Percentiles rank a stretch among this genome's conserved stretches.
Conservation (phyloP, 1,139 yeast species). For the Casaregolazyma lundiana region DNA sequence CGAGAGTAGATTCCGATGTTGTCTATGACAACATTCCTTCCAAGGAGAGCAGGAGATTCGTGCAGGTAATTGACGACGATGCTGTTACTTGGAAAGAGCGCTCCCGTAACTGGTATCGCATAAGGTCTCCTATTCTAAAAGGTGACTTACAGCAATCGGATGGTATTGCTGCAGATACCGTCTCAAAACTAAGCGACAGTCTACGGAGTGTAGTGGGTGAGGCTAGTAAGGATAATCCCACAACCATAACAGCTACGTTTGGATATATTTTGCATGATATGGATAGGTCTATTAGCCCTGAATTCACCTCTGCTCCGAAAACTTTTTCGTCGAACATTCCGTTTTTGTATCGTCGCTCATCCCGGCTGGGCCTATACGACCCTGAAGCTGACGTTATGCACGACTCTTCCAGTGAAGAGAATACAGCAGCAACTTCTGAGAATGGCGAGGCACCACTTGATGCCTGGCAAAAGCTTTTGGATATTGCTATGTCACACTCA, state of each 20-base stretch:
- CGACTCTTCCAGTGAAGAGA: slow-evolving; percentile 13
- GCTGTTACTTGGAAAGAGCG: slow-evolving; percentile 32
- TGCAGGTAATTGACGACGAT: slow-evolving; percentile 29
- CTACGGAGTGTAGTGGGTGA: slow-evolving; percentile 1
- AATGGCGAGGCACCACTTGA: slow-evolving; percentile 9
- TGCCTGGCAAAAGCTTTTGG: slow-evolving; percentile 21
- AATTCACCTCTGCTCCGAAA: slow-evolving; percentile 14
- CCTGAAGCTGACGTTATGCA: slow-evolving; percentile 21
- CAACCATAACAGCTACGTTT: slow-evolving; percentile 33
- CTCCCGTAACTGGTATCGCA: slow-evolving; percentile 27
- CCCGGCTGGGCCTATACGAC: slow-evolving; percentile 25
- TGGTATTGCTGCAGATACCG: slow-evolving; percentile 7
- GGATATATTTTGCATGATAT: slow-evolving; percentile 29
- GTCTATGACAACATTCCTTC: slow-evolving; percentile 20
- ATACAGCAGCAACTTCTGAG: slow-evolving; percentile 5
- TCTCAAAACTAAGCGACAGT: not conserved
- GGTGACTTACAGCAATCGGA: not conserved
- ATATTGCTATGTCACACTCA: slow-evolving; percentile 5
- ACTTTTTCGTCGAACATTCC: slow-evolving; percentile 32
- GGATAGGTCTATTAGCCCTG: not conserved
- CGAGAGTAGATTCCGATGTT: slow-evolving; percentile 19
- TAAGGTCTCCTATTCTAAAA: slow-evolving; percentile 18
- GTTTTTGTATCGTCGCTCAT: slow-evolving; percentile 24
- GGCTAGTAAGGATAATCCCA: slow-evolving; percentile 10
- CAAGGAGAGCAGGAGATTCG: slow-evolving; percentile 14